Percentiles rank a stretch among this genome's conserved stretches.
phyloP scores from a whole-genome alignment of 23 red algal species.

The Rhodosorus marinus region DNA sequence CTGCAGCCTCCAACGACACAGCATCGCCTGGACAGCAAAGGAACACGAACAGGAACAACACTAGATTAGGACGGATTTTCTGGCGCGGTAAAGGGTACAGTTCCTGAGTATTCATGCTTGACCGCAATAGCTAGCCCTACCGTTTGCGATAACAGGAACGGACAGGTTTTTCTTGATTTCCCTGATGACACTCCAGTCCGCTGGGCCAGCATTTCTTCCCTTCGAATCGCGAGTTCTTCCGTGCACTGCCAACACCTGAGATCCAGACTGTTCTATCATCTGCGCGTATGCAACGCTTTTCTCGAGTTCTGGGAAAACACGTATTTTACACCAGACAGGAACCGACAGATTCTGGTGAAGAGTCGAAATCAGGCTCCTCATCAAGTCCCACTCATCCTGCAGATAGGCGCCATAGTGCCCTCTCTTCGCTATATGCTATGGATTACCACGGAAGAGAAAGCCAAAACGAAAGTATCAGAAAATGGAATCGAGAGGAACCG shows the following conservation, averaged over 20 bases:
- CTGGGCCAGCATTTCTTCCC: constrained; percentile 35
- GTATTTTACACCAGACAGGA: constrained; percentile 93
- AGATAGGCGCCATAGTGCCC: constrained; percentile 90
- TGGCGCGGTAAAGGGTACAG: too few species aligned
- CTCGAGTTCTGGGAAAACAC: constrained; percentile 52
- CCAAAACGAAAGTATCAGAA: too few species aligned
- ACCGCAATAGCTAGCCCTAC: too few species aligned
- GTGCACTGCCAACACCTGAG: constrained; percentile 81
- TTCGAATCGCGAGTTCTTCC: constrained; percentile 91
- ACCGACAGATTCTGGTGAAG: constrained; percentile 24
- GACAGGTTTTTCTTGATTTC: constrained; percentile 38
- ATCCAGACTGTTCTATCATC: constrained; percentile 69
- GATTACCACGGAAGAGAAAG: too few species aligned
- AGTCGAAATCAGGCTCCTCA: constrained; percentile 25
- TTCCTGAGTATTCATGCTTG: too few species aligned
- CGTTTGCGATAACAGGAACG: constrained; percentile 90
- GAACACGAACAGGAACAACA: too few species aligned
- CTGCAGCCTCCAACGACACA: constrained; percentile 26
- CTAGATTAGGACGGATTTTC: too few species aligned
- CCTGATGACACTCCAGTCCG: constrained; percentile 62
- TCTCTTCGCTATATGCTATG: constrained; percentile 72
- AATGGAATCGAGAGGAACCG: too few species aligned
- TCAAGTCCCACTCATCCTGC: constrained; percentile 53
- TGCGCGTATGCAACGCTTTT: constrained; percentile 52
- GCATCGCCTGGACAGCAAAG: too few species aligned